Conservation (phyloP, 106 monocot genomes). For the Allium cepa region DNA sequence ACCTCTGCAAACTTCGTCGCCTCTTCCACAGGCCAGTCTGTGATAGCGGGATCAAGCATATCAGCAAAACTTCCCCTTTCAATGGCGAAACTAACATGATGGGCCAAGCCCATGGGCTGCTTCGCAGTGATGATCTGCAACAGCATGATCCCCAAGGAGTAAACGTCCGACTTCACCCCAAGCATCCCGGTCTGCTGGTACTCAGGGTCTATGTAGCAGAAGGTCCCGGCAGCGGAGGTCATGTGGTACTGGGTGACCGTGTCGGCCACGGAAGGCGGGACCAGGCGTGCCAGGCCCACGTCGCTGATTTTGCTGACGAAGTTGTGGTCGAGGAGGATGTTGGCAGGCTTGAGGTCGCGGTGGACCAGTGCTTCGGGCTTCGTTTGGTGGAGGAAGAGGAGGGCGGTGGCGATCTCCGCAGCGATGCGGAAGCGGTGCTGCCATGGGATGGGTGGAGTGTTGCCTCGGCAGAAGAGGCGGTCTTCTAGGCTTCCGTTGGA, state of each 20-base stretch:
- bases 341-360: slow-evolving; percentile 26
- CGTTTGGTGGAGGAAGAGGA: slow-evolving; percentile 32
- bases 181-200: slow-evolving; percentile 27
- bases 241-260: slow-evolving; percentile 25
- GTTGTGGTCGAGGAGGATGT: slow-evolving; percentile 27
- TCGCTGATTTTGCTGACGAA: slow-evolving; percentile 35
- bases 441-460: slow-evolving; percentile 23
- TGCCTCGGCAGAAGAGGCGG: slow-evolving; percentile 14
- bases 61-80: slow-evolving; percentile 13
- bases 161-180: slow-evolving; percentile 20
- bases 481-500: slow-evolving; percentile 24
- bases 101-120: slow-evolving; percentile 18
- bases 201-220: slow-evolving; percentile 31
- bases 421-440: slow-evolving; percentile 27
- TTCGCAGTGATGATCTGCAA: slow-evolving; percentile 25
- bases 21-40: slow-evolving; percentile 28
- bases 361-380: slow-evolving; percentile 25
- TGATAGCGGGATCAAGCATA: slow-evolving; percentile 13
- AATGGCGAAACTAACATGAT: slow-evolving; percentile 12
- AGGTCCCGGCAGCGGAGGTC: slow-evolving; percentile 20
- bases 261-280: slow-evolving; percentile 14
- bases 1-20: slow-evolving; percentile 6
- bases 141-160: slow-evolving; percentile 21
- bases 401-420: slow-evolving; percentile 20
- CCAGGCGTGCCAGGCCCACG: slow-evolving; percentile 25